Conservation (phyloP, 306 rosid species). For the Dryas octopetala region DNA sequence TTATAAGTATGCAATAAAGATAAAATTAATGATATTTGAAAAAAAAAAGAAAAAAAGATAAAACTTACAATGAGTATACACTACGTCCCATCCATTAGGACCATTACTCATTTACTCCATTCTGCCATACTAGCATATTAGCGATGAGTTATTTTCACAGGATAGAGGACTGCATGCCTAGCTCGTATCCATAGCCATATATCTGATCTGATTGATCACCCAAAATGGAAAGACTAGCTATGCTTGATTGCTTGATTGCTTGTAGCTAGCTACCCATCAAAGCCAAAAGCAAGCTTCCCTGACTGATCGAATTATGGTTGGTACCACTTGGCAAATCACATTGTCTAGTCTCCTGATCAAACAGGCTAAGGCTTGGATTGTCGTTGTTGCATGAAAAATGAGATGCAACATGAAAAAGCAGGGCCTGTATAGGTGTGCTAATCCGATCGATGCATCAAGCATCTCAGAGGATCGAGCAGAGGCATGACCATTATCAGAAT, state of each 20-base stretch:
- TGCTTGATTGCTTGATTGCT: constrained; percentile 19
- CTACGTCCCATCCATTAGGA: too few relatives aligned
- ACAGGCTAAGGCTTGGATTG: neutral
- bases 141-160: constrained; percentile 1
- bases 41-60: too few relatives aligned
- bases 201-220: constrained; percentile 32
- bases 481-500: neutral
- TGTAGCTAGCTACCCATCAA: neutral
- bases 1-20: too few relatives aligned
- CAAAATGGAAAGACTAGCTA: constrained; percentile 5
- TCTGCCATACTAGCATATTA: neutral
- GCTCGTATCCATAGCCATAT: neutral
- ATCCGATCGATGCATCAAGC: neutral
- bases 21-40: too few relatives aligned
- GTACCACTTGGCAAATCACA: neutral
- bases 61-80: too few relatives aligned
- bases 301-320: neutral
- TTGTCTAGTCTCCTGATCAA: neutral
- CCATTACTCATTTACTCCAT: too few relatives aligned
- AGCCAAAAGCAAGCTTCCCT: neutral
- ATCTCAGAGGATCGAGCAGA: neutral
- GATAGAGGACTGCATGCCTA: neutral
- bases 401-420: neutral
- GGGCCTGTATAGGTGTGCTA: neutral
- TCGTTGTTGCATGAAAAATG: constrained; percentile 1